Conservation (phyloP, 2,329 filamentous ascomycete genomes). For the Remersonia thermophila region DNA sequence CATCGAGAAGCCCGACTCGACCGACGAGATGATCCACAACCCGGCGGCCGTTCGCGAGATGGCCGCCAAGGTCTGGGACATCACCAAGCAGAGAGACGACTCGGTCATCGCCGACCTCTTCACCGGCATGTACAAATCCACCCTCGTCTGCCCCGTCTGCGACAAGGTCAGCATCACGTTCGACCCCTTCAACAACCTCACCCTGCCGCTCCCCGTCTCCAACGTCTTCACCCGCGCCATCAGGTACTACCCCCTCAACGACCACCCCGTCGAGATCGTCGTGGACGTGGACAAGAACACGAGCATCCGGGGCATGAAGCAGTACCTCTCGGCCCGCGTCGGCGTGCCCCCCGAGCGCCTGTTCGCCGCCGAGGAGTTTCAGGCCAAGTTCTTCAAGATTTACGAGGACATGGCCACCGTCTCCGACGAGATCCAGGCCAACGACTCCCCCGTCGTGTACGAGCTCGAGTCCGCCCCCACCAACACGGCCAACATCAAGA, state of each 20-base stretch:
- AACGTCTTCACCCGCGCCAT: slow-evolving; percentile 66
- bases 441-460: slow-evolving; percentile 55
- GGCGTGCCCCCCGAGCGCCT: slow-evolving; percentile 53
- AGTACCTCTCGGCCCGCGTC: slow-evolving; percentile 54
- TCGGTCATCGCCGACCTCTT: slow-evolving; percentile 93
- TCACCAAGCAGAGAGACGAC: slow-evolving; percentile 84
- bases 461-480: slow-evolving; percentile 71
- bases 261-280: slow-evolving; percentile 56
- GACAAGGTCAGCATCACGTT: slow-evolving; percentile 97
- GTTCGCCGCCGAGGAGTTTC: slow-evolving; percentile 75
- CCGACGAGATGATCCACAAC: slow-evolving; percentile 86
- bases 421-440: slow-evolving; percentile 57
- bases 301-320: slow-evolving; percentile 56
- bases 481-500: slow-evolving; percentile 49
- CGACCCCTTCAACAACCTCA: slow-evolving; percentile 92
- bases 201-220: slow-evolving; percentile 78
- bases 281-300: slow-evolving; percentile 72
- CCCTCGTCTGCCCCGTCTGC: slow-evolving; percentile 80
- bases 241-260: slow-evolving; percentile 65
- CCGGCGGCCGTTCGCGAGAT: slow-evolving; percentile 69
- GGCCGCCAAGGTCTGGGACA: slow-evolving; percentile 80
- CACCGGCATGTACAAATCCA: slow-evolving; percentile 97
- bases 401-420: slow-evolving; percentile 59
- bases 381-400: slow-evolving; percentile 73
- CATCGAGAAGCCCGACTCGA: slow-evolving; percentile 93